Evolutionary conservation across 345 rosid species (phyloP).

Genomic region (Lenwebbia sp.): DNA sequence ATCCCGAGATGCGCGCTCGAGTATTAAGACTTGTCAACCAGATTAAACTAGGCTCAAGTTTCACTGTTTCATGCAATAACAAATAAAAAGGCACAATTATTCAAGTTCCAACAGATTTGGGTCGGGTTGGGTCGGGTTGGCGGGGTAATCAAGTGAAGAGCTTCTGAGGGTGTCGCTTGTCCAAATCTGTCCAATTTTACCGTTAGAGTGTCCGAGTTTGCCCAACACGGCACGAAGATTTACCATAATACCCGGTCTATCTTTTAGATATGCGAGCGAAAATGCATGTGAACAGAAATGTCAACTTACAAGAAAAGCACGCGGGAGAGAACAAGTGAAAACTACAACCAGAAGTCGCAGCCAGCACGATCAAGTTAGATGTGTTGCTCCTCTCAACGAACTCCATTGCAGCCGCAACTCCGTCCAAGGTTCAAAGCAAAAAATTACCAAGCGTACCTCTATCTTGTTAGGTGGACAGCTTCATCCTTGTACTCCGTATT

Average conservation of each 20-base stretch:
- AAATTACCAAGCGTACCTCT: neutral
- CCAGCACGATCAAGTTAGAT: neutral
- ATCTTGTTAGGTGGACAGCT: neutral
- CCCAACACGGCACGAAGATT: rapidly evolving
- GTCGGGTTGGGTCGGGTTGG: neutral
- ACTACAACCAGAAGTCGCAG: neutral
- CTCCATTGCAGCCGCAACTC: neutral
- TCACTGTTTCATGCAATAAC: too few relatives aligned
- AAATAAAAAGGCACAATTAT: too few relatives aligned
- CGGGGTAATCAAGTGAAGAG: rapidly evolving
- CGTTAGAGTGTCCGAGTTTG: neutral
- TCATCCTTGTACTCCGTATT: neutral
- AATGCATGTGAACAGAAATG: neutral
- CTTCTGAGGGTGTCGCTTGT: rapidly evolving
- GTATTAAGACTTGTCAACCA: too few relatives aligned
- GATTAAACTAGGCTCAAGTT: too few relatives aligned
- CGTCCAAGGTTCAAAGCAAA: neutral
- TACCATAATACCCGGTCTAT: too few relatives aligned
- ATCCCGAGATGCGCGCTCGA: too few relatives aligned
- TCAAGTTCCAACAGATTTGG: neutral
- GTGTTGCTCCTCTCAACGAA: neutral
- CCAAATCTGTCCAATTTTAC: neutral
- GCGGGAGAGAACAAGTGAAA: neutral
- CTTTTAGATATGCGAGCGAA: rapidly evolving
- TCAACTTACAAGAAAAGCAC: neutral